phyloP scores from a whole-genome alignment of 2,329 filamentous ascomycete genomes.

The Aspergillus caelatus region DNA sequence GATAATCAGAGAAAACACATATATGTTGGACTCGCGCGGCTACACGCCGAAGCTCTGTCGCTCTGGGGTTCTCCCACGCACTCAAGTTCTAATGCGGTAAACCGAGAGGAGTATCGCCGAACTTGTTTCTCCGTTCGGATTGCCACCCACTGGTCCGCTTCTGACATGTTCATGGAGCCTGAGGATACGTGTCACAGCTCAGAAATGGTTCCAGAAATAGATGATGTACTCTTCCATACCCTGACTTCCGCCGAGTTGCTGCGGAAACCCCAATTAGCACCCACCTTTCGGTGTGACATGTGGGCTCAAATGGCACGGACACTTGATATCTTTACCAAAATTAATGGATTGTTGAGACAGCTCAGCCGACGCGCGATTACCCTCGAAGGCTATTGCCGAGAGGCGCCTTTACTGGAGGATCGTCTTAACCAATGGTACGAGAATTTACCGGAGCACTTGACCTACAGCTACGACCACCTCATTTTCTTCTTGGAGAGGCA shows the following conservation, averaged over 20 bases:
- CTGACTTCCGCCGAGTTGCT: conserved; percentile 9
- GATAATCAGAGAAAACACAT: conserved; percentile 22
- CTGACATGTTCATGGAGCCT: conserved; percentile 24
- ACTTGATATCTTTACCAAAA: conserved; percentile 21
- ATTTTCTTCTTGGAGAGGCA: conserved; percentile 14
- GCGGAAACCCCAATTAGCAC: not conserved
- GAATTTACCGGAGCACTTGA: conserved; percentile 15
- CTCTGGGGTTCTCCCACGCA: conserved; percentile 4
- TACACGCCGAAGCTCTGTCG: conserved; percentile 24
- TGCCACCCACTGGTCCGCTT: conserved; percentile 24
- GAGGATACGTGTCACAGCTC: conserved; percentile 2
- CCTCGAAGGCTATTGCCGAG: conserved; percentile 19
- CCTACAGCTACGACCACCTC: conserved; percentile 19
- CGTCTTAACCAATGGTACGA: conserved; percentile 20
- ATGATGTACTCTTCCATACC: conserved; percentile 23
- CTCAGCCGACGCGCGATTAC: conserved; percentile 20
- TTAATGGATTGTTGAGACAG: conserved; percentile 18
- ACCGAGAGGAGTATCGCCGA: conserved; percentile 21
- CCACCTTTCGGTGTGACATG: conserved; percentile 20
- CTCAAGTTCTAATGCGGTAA: not conserved
- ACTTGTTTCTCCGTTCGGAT: conserved; percentile 25
- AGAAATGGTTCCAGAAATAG: conserved; percentile 15
- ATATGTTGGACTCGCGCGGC: conserved; percentile 23
- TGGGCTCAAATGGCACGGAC: conserved; percentile 26
- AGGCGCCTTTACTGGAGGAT: conserved; percentile 15